Conservation (phyloP, 139 green algal genomes). For the Haematococcus sp. region DNA sequence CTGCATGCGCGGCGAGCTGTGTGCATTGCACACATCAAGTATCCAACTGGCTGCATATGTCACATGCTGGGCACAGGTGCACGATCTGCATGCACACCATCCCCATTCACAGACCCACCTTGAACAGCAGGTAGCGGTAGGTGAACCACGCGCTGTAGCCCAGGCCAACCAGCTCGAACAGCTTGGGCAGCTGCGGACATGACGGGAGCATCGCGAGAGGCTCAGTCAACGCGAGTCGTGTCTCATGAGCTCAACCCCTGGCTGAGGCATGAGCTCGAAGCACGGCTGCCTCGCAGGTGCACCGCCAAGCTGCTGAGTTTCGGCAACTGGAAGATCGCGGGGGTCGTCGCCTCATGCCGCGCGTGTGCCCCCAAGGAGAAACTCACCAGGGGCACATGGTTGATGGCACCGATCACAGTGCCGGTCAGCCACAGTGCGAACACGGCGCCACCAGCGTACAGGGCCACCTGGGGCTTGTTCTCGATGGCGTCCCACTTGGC, state of each 20-base stretch:
- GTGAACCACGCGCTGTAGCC: slow-evolving; percentile 97
- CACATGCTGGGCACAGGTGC: too few relatives aligned
- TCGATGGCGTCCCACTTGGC: slow-evolving; percentile 85
- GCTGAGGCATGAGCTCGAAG: not conserved
- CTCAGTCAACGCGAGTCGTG: too few relatives aligned
- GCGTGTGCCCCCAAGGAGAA: not conserved
- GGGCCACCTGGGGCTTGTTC: slow-evolving; percentile 85
- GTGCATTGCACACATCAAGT: too few relatives aligned
- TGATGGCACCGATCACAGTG: slow-evolving; percentile 89
- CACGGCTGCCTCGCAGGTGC: not conserved
- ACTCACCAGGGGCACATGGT: slow-evolving; percentile 88
- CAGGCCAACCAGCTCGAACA: slow-evolving; percentile 96
- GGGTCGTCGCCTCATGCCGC: too few relatives aligned
- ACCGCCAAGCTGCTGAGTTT: not conserved
- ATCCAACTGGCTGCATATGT: too few relatives aligned
- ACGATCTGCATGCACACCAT: too few relatives aligned
- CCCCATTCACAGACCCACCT: slow-evolving; percentile 45
- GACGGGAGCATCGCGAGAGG: not conserved
- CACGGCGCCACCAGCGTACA: slow-evolving; percentile 83
- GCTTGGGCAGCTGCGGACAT: slow-evolving; percentile 87
- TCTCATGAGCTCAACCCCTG: too few relatives aligned
- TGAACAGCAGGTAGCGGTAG: slow-evolving; percentile 99
- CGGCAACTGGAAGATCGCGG: not conserved
- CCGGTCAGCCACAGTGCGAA: slow-evolving; percentile 85
- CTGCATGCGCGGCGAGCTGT: too few relatives aligned